These are phyloP conservation scores for Tetrahymena malaccensis DNA, from an alignment of 73 alveolate genomes.

Conservation along the genomic window DNA sequence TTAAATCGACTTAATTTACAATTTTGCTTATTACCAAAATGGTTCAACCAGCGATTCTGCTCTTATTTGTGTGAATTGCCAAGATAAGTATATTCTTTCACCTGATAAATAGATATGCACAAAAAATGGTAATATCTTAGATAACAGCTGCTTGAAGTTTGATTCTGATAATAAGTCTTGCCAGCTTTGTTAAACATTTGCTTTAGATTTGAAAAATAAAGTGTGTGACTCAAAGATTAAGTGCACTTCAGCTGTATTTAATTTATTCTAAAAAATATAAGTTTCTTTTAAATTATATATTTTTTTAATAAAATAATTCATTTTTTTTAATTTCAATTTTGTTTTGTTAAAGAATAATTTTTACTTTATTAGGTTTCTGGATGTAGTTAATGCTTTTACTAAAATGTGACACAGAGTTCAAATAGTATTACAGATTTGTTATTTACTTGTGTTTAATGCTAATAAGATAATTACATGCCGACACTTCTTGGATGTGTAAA, in stretches of 20 bases:
- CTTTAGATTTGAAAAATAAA: background rate
- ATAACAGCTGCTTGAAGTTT: background rate
- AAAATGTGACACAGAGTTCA: background rate
- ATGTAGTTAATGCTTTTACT: background rate
- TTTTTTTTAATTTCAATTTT: too few species aligned
- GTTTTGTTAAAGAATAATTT: too few species aligned
- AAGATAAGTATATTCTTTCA: background rate
- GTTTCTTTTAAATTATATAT: too few species aligned
- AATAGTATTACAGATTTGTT: too few species aligned
- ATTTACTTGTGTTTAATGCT: background rate
- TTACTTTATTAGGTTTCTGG: background rate
- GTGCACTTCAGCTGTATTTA: background rate
- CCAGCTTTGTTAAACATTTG: background rate
- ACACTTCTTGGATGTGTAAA: background rate
- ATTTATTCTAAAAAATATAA: background rate
- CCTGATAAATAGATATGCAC: too few species aligned
- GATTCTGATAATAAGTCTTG: background rate
- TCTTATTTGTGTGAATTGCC: background rate
- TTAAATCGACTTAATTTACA: background rate
- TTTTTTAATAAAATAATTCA: too few species aligned
- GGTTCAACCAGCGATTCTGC: background rate
- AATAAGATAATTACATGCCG: background rate
- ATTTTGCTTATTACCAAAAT: background rate
- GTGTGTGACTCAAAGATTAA: background rate
- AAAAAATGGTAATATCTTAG: too few species aligned